Conservation (phyloP, 2,329 filamentous ascomycete species). For the Blastomyces parvus region DNA sequence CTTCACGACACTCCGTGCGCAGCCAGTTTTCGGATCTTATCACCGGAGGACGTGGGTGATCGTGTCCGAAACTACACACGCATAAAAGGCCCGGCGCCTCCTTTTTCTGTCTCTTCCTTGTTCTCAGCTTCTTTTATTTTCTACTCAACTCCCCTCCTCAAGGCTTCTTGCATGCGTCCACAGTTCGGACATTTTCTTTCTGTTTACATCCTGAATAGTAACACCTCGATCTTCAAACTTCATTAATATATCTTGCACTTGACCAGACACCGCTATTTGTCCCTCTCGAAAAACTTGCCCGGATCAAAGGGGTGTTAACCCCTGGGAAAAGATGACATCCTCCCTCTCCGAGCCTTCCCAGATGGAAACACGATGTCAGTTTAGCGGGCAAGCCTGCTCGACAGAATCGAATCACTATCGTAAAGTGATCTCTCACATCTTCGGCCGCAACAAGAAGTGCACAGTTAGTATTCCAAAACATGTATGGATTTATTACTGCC, state of each 20-base stretch:
- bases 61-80: neutral
- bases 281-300: neutral
- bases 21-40: neutral
- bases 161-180: neutral
- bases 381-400: slow-evolving; percentile 17
- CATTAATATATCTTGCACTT: neutral
- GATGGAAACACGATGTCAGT: slow-evolving; percentile 12
- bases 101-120: neutral
- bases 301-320: neutral
- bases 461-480: slow-evolving; percentile 59
- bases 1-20: neutral
- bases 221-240: neutral
- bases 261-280: neutral
- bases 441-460: slow-evolving; percentile 71
- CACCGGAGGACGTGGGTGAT: slow-evolving; percentile 1
- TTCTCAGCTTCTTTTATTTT: neutral
- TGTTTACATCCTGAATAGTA: neutral
- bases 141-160: neutral
- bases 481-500: slow-evolving; percentile 68
- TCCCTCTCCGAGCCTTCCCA: neutral
- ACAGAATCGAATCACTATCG: slow-evolving; percentile 44
- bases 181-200: neutral
- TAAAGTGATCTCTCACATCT: slow-evolving; percentile 72
- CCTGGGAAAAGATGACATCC: neutral
- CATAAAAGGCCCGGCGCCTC: neutral